Conservation (phyloP, 176 grass and related monocot species). For the Oryza officinalis region DNA sequence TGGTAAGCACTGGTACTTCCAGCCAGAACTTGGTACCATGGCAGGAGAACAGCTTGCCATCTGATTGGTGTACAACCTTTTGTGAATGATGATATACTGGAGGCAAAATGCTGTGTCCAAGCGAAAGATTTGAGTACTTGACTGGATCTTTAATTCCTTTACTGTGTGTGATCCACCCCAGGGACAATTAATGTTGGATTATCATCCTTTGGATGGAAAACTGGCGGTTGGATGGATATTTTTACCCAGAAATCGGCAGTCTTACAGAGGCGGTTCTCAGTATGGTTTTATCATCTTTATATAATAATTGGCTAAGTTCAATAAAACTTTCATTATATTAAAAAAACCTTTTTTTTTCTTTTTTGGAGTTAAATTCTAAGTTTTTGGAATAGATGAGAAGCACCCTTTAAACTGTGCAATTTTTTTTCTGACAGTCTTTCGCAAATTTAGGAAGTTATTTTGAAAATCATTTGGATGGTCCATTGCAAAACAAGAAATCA, state of each 20-base stretch:
- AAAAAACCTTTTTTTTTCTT: not conserved
- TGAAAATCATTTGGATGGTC: not conserved
- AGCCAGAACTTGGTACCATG: not conserved
- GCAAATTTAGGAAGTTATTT: not conserved
- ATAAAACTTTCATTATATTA: too few species aligned
- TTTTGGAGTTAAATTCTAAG: not conserved
- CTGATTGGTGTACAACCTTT: conserved; percentile 11
- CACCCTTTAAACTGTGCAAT: not conserved
- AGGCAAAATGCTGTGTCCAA: not conserved
- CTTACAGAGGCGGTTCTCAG: too few species aligned
- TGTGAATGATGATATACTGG: not conserved
- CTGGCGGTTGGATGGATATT: not conserved
- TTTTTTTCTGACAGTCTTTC: not conserved
- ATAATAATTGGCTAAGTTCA: too few species aligned
- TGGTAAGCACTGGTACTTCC: not conserved
- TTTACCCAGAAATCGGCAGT: not conserved
- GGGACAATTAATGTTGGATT: not conserved
- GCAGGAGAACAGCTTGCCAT: conserved; percentile 14
- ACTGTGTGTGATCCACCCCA: too few species aligned
- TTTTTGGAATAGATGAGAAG: not conserved
- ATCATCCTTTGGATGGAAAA: not conserved
- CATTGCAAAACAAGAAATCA: not conserved
- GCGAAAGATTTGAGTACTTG: not conserved
- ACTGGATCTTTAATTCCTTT: not conserved
- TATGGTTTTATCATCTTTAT: too few species aligned